Evolutionary conservation across 805 yeast species (phyloP).

Genomic region (Candida caryicola): DNA sequence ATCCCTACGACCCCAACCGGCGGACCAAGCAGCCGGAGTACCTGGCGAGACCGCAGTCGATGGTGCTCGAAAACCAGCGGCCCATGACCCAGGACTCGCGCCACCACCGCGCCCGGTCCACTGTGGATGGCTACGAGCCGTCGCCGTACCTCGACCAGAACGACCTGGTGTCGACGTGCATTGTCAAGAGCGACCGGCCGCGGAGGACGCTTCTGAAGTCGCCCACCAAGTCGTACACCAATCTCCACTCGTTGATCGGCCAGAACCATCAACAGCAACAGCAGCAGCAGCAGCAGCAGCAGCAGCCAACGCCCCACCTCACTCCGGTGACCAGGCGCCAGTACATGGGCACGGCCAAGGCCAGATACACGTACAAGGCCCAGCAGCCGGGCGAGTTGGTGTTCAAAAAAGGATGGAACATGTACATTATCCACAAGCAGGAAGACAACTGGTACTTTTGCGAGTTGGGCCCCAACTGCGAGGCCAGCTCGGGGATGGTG

Average conservation of each 20-base stretch:
- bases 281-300: not conserved
- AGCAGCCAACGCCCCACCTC: slow-evolving; percentile 4
- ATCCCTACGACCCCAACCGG: slow-evolving; percentile 7
- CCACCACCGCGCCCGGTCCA: slow-evolving; percentile 12
- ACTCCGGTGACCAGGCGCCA: slow-evolving; percentile 33
- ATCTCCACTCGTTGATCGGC: slow-evolving; percentile 29
- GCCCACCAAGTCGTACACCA: slow-evolving; percentile 33
- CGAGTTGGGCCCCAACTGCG: slow-evolving; percentile 37
- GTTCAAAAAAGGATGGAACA: slow-evolving; percentile 41
- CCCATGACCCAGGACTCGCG: too few species aligned
- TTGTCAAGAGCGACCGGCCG: slow-evolving; percentile 10
- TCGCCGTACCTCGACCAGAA: slow-evolving; percentile 2
- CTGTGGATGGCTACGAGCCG: slow-evolving; percentile 10
- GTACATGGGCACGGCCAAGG: slow-evolving; percentile 35
- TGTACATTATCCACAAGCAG: slow-evolving; percentile 42
- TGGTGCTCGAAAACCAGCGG: slow-evolving; percentile 5
- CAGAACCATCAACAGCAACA: not conserved
- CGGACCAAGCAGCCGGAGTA: not conserved
- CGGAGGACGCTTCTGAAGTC: slow-evolving; percentile 27
- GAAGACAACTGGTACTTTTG: slow-evolving; percentile 46
- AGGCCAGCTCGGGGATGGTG: slow-evolving; percentile 29
- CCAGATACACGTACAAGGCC: slow-evolving; percentile 39
- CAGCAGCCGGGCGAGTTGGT: slow-evolving; percentile 40
- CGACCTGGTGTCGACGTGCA: slow-evolving; percentile 9
- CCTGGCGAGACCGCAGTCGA: slow-evolving; percentile 2